These are phyloP conservation scores for Solioccasus polychromus DNA, from an alignment of 768 basidiomycete species.

Conservation along the genomic window DNA sequence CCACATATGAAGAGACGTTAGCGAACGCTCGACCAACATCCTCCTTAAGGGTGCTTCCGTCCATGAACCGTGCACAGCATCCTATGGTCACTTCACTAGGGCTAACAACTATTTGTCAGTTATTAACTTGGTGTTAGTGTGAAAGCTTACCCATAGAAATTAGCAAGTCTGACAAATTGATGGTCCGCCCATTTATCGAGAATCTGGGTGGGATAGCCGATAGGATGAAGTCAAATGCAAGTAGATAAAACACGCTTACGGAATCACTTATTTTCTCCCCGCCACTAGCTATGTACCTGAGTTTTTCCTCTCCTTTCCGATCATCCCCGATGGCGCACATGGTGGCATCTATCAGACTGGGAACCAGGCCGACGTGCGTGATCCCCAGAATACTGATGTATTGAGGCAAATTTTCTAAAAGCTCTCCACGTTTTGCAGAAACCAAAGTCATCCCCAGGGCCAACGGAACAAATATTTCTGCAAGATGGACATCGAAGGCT, in stretches of 20 bases:
- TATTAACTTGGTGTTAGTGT: not conserved
- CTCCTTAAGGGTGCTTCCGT: slow-evolving; percentile 36
- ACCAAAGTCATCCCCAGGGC: slow-evolving; percentile 45
- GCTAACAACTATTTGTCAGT: slow-evolving; percentile 13
- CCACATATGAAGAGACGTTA: slow-evolving; percentile 37
- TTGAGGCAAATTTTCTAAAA: slow-evolving; percentile 42
- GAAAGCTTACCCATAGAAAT: slow-evolving; percentile 43
- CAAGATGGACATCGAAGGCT: slow-evolving; percentile 51
- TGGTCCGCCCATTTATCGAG: slow-evolving; percentile 49
- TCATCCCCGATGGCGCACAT: slow-evolving; percentile 30
- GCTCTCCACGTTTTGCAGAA: slow-evolving; percentile 37
- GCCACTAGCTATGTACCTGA: slow-evolving; percentile 47
- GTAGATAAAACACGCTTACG: slow-evolving; percentile 26
- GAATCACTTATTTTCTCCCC: slow-evolving; percentile 54
- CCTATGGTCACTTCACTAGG: slow-evolving; percentile 55
- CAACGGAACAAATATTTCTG: slow-evolving; percentile 41
- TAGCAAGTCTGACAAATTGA: slow-evolving; percentile 42
- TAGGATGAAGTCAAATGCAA: not conserved
- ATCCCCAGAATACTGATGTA: slow-evolving; percentile 40
- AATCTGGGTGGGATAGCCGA: slow-evolving; percentile 18
- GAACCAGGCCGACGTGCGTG: slow-evolving; percentile 51
- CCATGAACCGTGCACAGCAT: slow-evolving; percentile 45
- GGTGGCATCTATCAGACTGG: slow-evolving; percentile 51
- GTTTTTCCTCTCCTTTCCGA: slow-evolving; percentile 28
- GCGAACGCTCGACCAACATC: slow-evolving; percentile 45